phyloP scores from a whole-genome alignment of 2,329 filamentous ascomycete genomes.

The Chrysosporium keratinophilum region DNA sequence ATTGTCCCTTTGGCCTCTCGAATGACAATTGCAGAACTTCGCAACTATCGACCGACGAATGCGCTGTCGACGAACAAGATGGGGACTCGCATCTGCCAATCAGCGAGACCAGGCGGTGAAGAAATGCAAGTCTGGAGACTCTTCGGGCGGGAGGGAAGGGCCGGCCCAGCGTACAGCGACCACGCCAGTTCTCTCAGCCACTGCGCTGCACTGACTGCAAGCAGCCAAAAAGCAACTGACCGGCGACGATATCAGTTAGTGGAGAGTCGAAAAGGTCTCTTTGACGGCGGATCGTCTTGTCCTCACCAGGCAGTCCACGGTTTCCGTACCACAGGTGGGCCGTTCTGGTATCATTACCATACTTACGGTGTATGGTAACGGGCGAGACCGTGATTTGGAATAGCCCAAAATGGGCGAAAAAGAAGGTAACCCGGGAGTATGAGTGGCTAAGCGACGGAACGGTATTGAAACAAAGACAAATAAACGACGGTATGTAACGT shows the following conservation, averaged over 20 bases:
- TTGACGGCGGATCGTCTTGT: slow-evolving; percentile 2
- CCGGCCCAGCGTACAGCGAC: slow-evolving; percentile 16
- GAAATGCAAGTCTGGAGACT: slow-evolving; percentile 14
- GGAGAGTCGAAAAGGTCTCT: neutral
- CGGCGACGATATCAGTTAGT: neutral
- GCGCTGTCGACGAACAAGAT: neutral
- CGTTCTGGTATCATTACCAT: neutral
- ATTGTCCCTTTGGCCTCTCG: neutral
- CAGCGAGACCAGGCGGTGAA: slow-evolving; percentile 6
- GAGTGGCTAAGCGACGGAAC: slow-evolving; percentile 9
- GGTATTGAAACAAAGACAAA: neutral
- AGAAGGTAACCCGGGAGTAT: slow-evolving; percentile 4
- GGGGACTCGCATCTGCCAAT: slow-evolving; percentile 5
- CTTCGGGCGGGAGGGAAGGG: slow-evolving; percentile 20
- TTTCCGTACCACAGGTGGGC: neutral
- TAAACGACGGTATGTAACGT: slow-evolving; percentile 4
- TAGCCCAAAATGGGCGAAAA: slow-evolving; percentile 4
- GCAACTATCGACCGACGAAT: neutral
- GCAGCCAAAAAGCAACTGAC: neutral
- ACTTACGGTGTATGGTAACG: slow-evolving; percentile 3
- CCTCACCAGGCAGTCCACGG: neutral
- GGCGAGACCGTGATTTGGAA: neutral
- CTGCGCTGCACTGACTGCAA: neutral
- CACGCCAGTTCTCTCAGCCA: neutral
- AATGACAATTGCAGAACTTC: neutral